Conservation (phyloP, 306 rosid species). For the Casuarina cunninghamiana region DNA sequence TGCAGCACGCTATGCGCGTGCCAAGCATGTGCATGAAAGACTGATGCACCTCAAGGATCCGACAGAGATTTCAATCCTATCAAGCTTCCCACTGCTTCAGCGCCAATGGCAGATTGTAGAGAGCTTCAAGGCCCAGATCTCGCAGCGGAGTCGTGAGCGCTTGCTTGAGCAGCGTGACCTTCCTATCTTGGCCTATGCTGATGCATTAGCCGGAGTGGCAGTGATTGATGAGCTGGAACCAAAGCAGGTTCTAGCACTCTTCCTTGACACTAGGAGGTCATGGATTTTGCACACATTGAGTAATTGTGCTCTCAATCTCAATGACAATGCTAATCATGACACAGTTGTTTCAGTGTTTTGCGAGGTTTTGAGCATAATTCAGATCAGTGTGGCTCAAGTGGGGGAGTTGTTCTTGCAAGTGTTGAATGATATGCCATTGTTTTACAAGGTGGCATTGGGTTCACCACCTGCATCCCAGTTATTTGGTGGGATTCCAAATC, state of each 20-base stretch:
- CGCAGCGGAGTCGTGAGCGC: constrained; percentile 87
- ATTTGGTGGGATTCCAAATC: constrained; percentile 95
- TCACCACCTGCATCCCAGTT: constrained; percentile 88
- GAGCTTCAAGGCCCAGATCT: constrained; percentile 88
- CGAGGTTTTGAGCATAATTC: constrained; percentile 79
- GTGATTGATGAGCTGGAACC: constrained; percentile 81
- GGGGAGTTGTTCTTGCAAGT: constrained; percentile 93
- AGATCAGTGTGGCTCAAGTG: constrained; percentile 89
- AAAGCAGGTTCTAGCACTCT: constrained; percentile 58
- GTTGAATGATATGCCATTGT: constrained; percentile 86
- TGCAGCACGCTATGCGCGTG: constrained; percentile 76
- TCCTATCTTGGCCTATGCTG: constrained; percentile 57
- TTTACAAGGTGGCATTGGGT: constrained; percentile 69
- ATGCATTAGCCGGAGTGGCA: constrained; percentile 83
- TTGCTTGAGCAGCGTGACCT: constrained; percentile 76
- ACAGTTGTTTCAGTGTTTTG: constrained; percentile 71
- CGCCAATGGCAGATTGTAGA: constrained; percentile 99
- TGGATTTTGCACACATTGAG: constrained; percentile 66
- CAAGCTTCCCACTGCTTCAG: constrained; percentile 82
- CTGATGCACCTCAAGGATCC: constrained; percentile 19
- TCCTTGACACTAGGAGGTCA: constrained; percentile 77
- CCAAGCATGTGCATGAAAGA: constrained; percentile 64
- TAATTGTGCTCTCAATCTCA: constrained; percentile 34
- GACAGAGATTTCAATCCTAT: constrained; percentile 48
- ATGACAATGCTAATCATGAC: constrained; percentile 38